phyloP scores from a whole-genome alignment of 202 grass and related monocot genomes.

The Bolboschoenoplectus hybrid region DNA sequence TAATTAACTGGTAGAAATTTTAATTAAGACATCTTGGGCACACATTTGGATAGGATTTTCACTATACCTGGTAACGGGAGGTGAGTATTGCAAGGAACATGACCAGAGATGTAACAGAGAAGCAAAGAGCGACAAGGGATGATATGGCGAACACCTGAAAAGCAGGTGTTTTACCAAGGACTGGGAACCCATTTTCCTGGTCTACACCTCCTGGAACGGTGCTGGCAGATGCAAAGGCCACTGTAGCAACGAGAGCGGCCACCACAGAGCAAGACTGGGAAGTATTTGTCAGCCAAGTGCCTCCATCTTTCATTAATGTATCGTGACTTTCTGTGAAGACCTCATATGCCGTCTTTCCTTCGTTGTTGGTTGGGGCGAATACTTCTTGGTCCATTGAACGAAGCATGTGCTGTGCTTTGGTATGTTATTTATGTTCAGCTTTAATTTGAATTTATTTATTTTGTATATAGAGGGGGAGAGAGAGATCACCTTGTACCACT shows the following conservation, averaged over 20 bases:
- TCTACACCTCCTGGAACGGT: conserved; percentile 34
- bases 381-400: neutral
- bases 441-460: neutral
- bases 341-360: neutral
- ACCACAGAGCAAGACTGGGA: conserved; percentile 35
- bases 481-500: conserved; percentile 39
- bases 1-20: neutral
- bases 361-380: neutral
- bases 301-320: neutral
- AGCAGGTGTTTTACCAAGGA: neutral
- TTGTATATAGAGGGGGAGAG: neutral
- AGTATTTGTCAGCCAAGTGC: conserved; percentile 33
- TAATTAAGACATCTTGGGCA: neutral
- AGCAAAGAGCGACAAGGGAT: conserved; percentile 18
- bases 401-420: neutral
- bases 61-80: conserved; percentile 27
- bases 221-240: conserved; percentile 37
- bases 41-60: neutral
- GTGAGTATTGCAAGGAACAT: conserved; percentile 41
- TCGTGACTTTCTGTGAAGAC: conserved; percentile 29
- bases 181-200: neutral
- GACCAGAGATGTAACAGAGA: conserved; percentile 35
- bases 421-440: neutral
- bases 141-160: conserved; percentile 32
- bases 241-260: conserved; percentile 19